Conservation (phyloP, 768 basidiomycete species). For the Hygrocybe punicea region DNA sequence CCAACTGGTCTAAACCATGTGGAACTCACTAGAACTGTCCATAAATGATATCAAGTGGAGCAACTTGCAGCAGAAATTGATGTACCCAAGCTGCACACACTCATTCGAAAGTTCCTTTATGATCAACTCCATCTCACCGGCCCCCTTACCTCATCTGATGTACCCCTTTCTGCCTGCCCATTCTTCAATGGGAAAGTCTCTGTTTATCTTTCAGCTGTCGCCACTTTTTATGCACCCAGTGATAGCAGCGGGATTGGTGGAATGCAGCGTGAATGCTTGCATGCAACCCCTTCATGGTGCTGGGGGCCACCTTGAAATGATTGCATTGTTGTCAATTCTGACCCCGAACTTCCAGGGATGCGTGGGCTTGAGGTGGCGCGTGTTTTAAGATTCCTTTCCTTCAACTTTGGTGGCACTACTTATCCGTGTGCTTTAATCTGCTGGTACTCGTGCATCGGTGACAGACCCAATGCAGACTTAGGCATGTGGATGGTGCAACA, state of each 20-base stretch:
- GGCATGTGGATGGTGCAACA: constrained; percentile 19
- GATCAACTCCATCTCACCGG: constrained; percentile 3
- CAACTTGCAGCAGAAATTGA: background rate
- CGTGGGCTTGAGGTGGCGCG: constrained; percentile 26
- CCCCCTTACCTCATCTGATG: background rate
- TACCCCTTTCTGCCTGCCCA: background rate
- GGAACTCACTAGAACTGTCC: background rate
- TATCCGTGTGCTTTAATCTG: constrained; percentile 12
- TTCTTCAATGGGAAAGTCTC: background rate
- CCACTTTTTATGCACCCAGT: constrained; percentile 26
- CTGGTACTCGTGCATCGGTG: constrained; percentile 7
- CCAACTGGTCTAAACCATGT: background rate
- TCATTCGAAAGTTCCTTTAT: constrained; percentile 27
- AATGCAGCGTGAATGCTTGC: constrained; percentile 29
- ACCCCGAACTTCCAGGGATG: constrained; percentile 17
- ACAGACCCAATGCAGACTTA: constrained; percentile 10
- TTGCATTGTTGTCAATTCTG: constrained; percentile 21
- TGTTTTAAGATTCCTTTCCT: constrained; percentile 26
- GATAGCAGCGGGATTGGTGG: constrained; percentile 23
- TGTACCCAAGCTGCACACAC: constrained; percentile 18
- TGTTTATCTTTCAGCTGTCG: constrained; percentile 14
- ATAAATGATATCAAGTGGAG: background rate
- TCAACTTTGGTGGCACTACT: background rate
- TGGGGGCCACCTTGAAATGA: constrained; percentile 16
- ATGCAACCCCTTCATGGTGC: constrained; percentile 8